A percentile compares a stretch with the other conserved stretches of the same genome.
Conservation (phyloP, 176 grass and related monocot genomes). For the Aegilops speltoides region DNA sequence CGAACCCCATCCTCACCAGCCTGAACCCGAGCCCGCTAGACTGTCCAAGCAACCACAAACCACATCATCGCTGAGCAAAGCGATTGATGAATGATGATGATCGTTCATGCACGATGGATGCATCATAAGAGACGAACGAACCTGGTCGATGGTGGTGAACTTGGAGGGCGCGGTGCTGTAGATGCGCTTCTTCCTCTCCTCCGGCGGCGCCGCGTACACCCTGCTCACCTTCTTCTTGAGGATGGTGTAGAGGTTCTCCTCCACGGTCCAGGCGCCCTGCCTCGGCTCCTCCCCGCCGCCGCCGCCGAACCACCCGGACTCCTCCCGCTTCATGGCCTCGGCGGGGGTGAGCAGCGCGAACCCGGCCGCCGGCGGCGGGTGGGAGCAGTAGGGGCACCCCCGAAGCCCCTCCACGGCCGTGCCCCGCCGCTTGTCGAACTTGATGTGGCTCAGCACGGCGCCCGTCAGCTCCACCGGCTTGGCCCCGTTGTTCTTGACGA, state of each 20-base stretch:
- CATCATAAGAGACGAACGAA: neutral
- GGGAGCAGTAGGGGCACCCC: conserved; percentile 65
- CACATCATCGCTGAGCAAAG: neutral
- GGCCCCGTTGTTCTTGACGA: conserved; percentile 70
- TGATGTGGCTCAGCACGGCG: conserved; percentile 85
- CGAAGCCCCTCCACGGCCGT: conserved; percentile 73
- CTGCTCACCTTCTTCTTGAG: conserved; percentile 81
- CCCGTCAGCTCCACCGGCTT: conserved; percentile 74
- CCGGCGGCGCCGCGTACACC: conserved; percentile 81
- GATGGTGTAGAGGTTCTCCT: conserved; percentile 70
- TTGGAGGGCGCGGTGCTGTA: conserved; percentile 80
- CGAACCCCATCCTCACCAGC: conserved; percentile 85
- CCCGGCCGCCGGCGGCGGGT: conserved; percentile 53
- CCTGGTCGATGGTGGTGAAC: conserved; percentile 90
- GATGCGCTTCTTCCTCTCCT: conserved; percentile 77
- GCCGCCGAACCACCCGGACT: conserved; percentile 52
- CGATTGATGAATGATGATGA: neutral
- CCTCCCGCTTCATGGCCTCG: conserved; percentile 82
- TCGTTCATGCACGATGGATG: neutral
- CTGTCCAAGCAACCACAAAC: conserved; percentile 31
- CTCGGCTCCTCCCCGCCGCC: conserved; percentile 37
- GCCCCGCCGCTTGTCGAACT: conserved; percentile 57
- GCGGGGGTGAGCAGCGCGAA: conserved; percentile 62
- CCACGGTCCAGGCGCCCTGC: conserved; percentile 56
- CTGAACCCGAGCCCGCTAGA: conserved; percentile 81